phyloP scores from a whole-genome alignment of 192 early-diverging fungal species.

The Allomyces macrogynus region DNA sequence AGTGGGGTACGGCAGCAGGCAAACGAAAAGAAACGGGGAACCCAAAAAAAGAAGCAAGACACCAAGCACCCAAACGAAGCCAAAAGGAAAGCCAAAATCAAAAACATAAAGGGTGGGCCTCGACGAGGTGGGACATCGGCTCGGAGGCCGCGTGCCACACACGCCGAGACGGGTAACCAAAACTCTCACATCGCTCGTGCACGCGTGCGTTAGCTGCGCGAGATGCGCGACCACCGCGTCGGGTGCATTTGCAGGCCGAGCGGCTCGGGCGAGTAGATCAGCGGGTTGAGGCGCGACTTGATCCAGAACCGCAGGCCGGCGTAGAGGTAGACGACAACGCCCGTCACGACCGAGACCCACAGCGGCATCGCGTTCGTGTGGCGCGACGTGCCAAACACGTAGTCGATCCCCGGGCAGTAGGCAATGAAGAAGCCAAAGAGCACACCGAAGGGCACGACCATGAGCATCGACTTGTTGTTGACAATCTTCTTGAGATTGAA shows the following conservation, averaged over 20 bases:
- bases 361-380: neutral
- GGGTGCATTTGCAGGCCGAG: neutral
- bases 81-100: too few relatives aligned
- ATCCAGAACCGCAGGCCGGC: neutral
- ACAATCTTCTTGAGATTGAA: constrained; percentile 62
- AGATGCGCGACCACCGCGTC: neutral
- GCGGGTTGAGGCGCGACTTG: neutral
- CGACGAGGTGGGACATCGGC: too few relatives aligned
- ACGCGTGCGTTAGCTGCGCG: too few relatives aligned
- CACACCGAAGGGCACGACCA: too few relatives aligned
- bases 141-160: too few relatives aligned
- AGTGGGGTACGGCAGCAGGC: too few relatives aligned
- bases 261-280: neutral
- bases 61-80: too few relatives aligned
- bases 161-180: too few relatives aligned
- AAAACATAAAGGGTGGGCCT: too few relatives aligned
- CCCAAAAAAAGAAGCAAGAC: too few relatives aligned
- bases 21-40: too few relatives aligned
- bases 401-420: neutral
- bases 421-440: neutral
- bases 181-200: too few relatives aligned
- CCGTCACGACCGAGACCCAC: neutral
- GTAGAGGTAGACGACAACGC: neutral
- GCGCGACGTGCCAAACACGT: neutral
- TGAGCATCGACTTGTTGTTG: constrained; percentile 46